These are phyloP conservation scores for Pseudocohnilembus persalinus DNA, from an alignment of 169 alveolate genomes.

Conservation along the genomic window DNA sequence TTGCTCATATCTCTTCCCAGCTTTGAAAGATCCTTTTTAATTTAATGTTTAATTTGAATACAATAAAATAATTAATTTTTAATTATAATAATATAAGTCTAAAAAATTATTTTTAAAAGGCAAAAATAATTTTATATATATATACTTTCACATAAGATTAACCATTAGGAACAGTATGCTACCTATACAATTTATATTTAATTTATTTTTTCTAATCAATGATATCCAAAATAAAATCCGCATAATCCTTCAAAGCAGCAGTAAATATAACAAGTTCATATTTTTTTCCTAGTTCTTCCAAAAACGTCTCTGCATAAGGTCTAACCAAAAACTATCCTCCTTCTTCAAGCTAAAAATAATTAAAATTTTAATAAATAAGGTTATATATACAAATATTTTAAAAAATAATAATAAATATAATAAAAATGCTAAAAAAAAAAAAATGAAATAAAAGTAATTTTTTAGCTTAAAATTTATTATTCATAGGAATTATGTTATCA, in stretches of 20 bases:
- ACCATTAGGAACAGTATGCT: conserved; percentile 74
- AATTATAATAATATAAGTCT: too few relatives aligned
- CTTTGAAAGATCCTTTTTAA: conserved; percentile 61
- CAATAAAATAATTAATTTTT: too few relatives aligned
- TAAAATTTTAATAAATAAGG: conserved; percentile 82
- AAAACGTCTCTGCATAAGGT: conserved; percentile 78
- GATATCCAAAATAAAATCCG: conserved; percentile 80
- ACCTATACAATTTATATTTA: conserved; percentile 71
- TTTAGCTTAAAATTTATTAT: too few relatives aligned
- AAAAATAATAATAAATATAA: conserved; percentile 61
- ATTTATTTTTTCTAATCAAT: conserved; percentile 70
- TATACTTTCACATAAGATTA: conserved; percentile 70
- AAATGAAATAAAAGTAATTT: not conserved
- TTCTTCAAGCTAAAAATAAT: conserved; percentile 54
- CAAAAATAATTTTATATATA: too few relatives aligned
- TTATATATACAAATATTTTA: conserved; percentile 88
- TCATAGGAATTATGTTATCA: too few relatives aligned
- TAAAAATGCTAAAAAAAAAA: too few relatives aligned
- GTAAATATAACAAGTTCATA: conserved; percentile 84
- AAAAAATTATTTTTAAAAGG: not conserved
- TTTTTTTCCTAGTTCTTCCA: conserved; percentile 67
- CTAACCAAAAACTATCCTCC: conserved; percentile 85
- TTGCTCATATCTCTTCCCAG: conserved; percentile 76
- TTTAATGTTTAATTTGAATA: not conserved
- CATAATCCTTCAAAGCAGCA: conserved; percentile 85